Base-by-base conservation (phyloP, 192 early-diverging fungal genomes). In the Coemansia nantahalensis region DNA sequence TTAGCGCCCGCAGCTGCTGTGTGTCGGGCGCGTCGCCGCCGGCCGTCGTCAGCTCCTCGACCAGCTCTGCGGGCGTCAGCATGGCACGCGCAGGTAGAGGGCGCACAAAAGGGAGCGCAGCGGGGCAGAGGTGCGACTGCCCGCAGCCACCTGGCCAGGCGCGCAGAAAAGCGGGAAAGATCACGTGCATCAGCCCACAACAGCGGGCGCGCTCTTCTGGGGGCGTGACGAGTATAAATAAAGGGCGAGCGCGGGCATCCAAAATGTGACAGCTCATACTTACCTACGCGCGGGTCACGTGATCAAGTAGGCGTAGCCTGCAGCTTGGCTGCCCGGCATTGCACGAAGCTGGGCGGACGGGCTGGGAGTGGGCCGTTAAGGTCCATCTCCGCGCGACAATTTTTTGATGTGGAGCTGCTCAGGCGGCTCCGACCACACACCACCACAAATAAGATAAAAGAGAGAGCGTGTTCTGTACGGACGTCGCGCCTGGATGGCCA, bases 351-450 rank as follows among this genome's bases (percentile, higher is more conserved):
- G 45, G 56, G 64, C 56, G 64, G 64, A 26, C 26, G 45, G 51
- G 45, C 44, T 55, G 56, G 64, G 64, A 67, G 52, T 67, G 49
- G 56, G 64, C 44, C 52, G 53, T 67, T 59, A 31, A 39, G 52
- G 26, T 47, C 40, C 41, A 67, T 54, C 51, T 67, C 56, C 64
- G 38, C 31, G 28, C 35, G 42, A 37, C 48, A 67, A 67, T 67
- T 67, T 67, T 67, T 67, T 67, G 64, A 67, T 67, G 64, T 67
- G 64, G 64, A 67, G 64, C 45, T 45, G 42, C 28, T 39, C 24
- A 36, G 26, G 44, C 58, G 63, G 63, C 63, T 66, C 63, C 63
- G 63, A 18, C 18, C 43, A 32, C 8, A 32, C 33, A 60, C 26
- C 57, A 51, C 28, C 16, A 38, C 36, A 3, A 21, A 38, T 26